Evolutionary conservation across 2,329 filamentous ascomycete genomes (phyloP).

Genomic region (Aspergillus alliaceus): DNA sequence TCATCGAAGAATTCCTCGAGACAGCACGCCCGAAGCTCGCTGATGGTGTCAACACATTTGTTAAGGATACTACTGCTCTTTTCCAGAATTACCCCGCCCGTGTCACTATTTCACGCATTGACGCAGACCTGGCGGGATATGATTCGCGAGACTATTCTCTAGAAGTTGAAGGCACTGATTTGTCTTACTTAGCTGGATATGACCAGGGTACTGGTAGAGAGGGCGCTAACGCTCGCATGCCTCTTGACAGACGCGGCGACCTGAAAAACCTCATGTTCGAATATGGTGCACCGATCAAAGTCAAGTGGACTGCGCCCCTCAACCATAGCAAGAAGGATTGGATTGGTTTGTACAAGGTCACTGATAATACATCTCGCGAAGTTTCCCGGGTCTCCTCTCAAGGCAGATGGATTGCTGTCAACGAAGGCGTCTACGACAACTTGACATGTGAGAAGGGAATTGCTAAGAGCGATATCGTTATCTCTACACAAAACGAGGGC

Average conservation of each 20-base stretch:
- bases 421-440: constrained; percentile 72
- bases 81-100: constrained; percentile 89
- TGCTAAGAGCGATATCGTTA: constrained; percentile 64
- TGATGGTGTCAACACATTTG: constrained; percentile 79
- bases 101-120: constrained; percentile 76
- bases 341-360: constrained; percentile 95
- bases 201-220: constrained; percentile 72
- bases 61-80: constrained; percentile 80
- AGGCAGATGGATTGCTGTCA: constrained; percentile 85
- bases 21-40: constrained; percentile 81
- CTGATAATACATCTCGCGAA: constrained; percentile 85
- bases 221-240: constrained; percentile 66
- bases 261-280: constrained; percentile 78
- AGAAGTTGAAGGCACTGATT: constrained; percentile 66
- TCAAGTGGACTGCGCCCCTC: constrained; percentile 84
- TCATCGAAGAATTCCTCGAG: constrained; percentile 89
- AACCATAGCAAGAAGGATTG: constrained; percentile 91
- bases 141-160: constrained; percentile 80
- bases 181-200: constrained; percentile 51
- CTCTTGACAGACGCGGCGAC: constrained; percentile 59
- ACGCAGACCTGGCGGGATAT: constrained; percentile 76
- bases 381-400: constrained; percentile 80
- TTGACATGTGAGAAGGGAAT: constrained; percentile 75
- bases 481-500: constrained; percentile 48
- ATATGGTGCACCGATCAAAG: constrained; percentile 85